Conservation (phyloP, 148 eudicot species). For the Fallopia convolvulus region DNA sequence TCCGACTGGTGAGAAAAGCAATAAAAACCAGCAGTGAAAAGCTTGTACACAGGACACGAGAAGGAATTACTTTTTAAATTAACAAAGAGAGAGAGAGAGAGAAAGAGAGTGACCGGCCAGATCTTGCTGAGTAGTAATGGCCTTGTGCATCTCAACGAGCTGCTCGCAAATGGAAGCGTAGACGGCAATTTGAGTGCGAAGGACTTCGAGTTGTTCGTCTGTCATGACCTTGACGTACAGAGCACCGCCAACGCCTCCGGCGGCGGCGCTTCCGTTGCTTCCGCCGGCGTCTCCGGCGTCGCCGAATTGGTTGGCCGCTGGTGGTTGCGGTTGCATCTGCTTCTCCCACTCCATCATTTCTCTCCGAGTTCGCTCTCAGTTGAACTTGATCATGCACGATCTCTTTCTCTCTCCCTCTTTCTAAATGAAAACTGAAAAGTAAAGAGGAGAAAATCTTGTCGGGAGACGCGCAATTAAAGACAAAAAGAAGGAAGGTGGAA, state of each 20-base stretch:
- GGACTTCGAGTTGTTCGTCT: constrained; percentile 78
- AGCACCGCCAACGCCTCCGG: constrained; percentile 19
- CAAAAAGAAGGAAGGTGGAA: constrained; percentile 1
- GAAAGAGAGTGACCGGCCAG: constrained; percentile 51
- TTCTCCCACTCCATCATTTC: constrained; percentile 10
- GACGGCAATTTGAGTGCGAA: constrained; percentile 79
- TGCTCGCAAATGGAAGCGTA: constrained; percentile 81
- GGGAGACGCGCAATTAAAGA: constrained; percentile 2
- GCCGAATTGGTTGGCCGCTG: neutral
- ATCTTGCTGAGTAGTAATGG: constrained; percentile 69
- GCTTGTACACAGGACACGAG: neutral
- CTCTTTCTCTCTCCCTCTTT: neutral
- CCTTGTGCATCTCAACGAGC: constrained; percentile 77
- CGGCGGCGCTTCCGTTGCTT: neutral
- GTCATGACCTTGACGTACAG: constrained; percentile 83
- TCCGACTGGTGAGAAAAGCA: neutral
- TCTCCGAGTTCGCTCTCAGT: neutral
- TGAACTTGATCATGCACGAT: neutral
- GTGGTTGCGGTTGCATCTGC: constrained; percentile 4
- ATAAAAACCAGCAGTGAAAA: neutral
- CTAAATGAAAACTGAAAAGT: neutral
- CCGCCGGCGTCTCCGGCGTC: constrained; percentile 6
- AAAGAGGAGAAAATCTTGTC: neutral
- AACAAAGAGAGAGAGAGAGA: constrained; percentile 1
- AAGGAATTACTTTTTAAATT: neutral